A percentile compares a stretch with the other conserved stretches of the same genome.
Conservation (phyloP, 2,329 filamentous ascomycete genomes). For the Colletotrichum liriopes region DNA sequence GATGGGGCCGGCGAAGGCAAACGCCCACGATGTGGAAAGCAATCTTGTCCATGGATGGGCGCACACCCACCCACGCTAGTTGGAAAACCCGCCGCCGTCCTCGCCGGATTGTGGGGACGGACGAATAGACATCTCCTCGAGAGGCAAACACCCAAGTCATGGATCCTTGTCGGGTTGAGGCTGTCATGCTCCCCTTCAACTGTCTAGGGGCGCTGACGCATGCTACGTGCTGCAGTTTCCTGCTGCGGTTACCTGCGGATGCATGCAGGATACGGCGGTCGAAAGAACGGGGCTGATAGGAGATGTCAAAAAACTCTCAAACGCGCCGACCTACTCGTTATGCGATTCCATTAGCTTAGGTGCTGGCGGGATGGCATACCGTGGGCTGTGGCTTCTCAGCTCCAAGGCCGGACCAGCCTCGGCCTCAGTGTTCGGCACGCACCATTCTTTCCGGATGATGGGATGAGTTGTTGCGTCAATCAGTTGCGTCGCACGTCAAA, state of each 20-base stretch:
- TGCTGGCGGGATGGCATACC: background rate
- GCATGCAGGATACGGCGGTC: background rate
- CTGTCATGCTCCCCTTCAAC: background rate
- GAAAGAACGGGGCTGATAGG: background rate
- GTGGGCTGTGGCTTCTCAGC: background rate
- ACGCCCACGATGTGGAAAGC: background rate
- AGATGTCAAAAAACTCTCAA: background rate
- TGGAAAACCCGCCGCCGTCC: background rate
- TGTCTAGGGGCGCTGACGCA: background rate
- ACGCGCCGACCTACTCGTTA: background rate
- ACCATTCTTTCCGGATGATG: background rate
- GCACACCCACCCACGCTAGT: background rate
- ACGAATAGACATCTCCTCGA: background rate
- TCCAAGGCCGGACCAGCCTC: background rate
- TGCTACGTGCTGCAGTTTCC: background rate
- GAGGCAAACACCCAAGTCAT: background rate
- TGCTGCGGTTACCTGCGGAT: background rate
- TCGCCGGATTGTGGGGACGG: background rate
- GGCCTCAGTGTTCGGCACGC: background rate
- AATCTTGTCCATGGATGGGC: background rate
- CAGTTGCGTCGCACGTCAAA: background rate
- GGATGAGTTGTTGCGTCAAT: background rate
- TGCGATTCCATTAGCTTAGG: slow-evolving; percentile 3
- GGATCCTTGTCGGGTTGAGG: no score
- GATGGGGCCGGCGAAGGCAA: background rate